These are phyloP conservation scores for Cyberlindnera japonica DNA, from an alignment of 805 yeast species.

Conservation along the genomic window DNA sequence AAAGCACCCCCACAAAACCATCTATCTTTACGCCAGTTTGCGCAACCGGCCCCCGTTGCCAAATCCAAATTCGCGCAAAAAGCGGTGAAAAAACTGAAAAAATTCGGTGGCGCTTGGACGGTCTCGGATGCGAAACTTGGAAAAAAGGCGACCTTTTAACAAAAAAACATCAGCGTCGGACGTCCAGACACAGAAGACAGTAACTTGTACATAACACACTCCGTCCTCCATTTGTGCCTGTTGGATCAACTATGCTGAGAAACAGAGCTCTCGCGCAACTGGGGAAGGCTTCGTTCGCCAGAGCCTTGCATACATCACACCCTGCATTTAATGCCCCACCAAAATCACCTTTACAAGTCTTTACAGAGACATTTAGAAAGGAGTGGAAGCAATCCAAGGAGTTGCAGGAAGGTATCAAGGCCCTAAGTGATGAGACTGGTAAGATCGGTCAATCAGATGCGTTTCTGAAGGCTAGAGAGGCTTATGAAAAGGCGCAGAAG, in stretches of 20 bases:
- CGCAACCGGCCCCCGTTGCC: neutral
- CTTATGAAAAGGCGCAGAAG: slow-evolving; percentile 80
- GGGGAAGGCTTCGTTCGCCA: slow-evolving; percentile 8
- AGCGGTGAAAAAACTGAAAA: slow-evolving; percentile 3
- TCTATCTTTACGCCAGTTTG: neutral
- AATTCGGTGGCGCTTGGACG: slow-evolving; percentile 1
- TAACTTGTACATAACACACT: slow-evolving; percentile 1
- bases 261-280: slow-evolving; percentile 8
- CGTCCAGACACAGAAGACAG: no score
- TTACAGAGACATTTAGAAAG: slow-evolving; percentile 82
- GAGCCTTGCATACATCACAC: slow-evolving; percentile 25
- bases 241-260: slow-evolving; percentile 5
- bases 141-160: no score
- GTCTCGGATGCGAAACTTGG: no score
- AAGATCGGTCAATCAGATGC: slow-evolving; percentile 92
- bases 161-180: no score
- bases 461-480: slow-evolving; percentile 87
- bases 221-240: no score
- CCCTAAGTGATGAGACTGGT: slow-evolving; percentile 93
- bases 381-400: slow-evolving; percentile 92
- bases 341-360: slow-evolving; percentile 85
- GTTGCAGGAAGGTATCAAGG: slow-evolving; percentile 87
- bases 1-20: neutral
- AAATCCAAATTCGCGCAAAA: neutral
- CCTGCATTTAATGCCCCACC: slow-evolving; percentile 30